Evolutionary conservation across 805 yeast genomes (phyloP).

Genomic region (Ogataea nonfermentans): DNA sequence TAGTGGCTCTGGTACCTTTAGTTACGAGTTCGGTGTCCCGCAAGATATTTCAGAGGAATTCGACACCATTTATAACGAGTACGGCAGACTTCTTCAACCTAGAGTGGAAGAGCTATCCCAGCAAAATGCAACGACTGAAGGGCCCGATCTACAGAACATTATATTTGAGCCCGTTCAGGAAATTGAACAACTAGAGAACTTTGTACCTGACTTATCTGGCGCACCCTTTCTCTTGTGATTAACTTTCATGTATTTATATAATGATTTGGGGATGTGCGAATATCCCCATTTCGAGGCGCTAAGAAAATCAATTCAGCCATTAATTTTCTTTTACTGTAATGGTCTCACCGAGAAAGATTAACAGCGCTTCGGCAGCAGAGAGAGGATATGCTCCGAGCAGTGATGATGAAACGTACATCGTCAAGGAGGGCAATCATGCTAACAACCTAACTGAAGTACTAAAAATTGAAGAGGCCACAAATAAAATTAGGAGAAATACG

Average conservation of each 20-base stretch:
- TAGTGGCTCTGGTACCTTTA: no score
- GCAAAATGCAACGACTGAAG: no score
- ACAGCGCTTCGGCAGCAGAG: conserved; percentile 15
- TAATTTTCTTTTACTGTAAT: neutral
- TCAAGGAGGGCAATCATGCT: conserved; percentile 10
- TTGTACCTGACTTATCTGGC: neutral
- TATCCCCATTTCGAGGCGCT: conserved; percentile 11
- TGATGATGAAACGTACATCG: neutral
- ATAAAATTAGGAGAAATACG: conserved; percentile 15
- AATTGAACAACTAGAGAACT: no score
- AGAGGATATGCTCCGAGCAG: neutral
- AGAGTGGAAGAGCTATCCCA: no score
- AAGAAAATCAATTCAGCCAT: conserved; percentile 1
- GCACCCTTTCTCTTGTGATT: neutral
- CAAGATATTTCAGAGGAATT: no score
- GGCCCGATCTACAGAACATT: no score
- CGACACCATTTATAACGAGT: no score
- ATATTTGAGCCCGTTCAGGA: no score
- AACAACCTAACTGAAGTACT: conserved; percentile 2
- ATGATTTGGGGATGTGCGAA: conserved; percentile 1
- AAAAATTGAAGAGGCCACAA: conserved; percentile 1
- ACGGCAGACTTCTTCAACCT: no score
- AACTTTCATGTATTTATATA: neutral
- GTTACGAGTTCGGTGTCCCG: no score
- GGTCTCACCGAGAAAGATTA: conserved; percentile 5